These are phyloP conservation scores for Ogataea paradorogensis DNA, from an alignment of 805 yeast species.

Conservation along the genomic window DNA sequence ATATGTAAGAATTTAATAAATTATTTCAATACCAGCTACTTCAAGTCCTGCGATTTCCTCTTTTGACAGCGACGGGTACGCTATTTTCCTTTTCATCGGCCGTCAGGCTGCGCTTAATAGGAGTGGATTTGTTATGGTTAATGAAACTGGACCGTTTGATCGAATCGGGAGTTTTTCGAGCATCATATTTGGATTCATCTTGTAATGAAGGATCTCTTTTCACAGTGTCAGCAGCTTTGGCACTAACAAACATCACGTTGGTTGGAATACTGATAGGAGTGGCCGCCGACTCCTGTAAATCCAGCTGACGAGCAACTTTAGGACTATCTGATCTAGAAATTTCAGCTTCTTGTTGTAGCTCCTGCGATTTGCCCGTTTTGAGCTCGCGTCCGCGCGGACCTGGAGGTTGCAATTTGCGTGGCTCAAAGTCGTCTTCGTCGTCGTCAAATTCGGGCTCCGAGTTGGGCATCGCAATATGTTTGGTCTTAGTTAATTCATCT, in stretches of 20 bases:
- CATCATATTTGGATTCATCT: slow-evolving; percentile 46
- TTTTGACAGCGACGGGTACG: slow-evolving; percentile 15
- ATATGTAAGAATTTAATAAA: background rate
- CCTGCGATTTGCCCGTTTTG: slow-evolving; percentile 12
- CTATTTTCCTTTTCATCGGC: slow-evolving; percentile 17
- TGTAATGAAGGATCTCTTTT: slow-evolving; percentile 42
- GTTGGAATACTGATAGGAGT: slow-evolving; percentile 24
- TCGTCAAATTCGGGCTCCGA: slow-evolving; percentile 31
- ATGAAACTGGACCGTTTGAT: slow-evolving; percentile 48
- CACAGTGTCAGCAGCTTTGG: slow-evolving; percentile 58
- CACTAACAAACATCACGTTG: slow-evolving; percentile 51
- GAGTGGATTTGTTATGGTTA: slow-evolving; percentile 68
- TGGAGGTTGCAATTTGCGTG: slow-evolving; percentile 9
- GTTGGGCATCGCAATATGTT: slow-evolving; percentile 15
- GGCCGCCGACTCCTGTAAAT: slow-evolving; percentile 10
- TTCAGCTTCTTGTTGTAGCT: slow-evolving; percentile 7
- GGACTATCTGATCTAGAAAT: slow-evolving; percentile 1
- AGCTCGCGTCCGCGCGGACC: slow-evolving; percentile 12
- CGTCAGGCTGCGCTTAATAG: slow-evolving; percentile 44
- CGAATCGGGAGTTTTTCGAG: slow-evolving; percentile 55
- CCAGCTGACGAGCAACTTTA: slow-evolving; percentile 5
- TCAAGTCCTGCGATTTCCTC: slow-evolving; percentile 6
- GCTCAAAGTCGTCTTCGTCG: slow-evolving; percentile 30
- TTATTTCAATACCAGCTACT: slow-evolving; percentile 1
- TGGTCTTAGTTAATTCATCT: slow-evolving; percentile 22